A percentile compares a stretch with the other conserved stretches of the same genome.
phyloP scores from a whole-genome alignment of 2,329 filamentous ascomycete species.

The Stagonosporopsis rhizophila region DNA sequence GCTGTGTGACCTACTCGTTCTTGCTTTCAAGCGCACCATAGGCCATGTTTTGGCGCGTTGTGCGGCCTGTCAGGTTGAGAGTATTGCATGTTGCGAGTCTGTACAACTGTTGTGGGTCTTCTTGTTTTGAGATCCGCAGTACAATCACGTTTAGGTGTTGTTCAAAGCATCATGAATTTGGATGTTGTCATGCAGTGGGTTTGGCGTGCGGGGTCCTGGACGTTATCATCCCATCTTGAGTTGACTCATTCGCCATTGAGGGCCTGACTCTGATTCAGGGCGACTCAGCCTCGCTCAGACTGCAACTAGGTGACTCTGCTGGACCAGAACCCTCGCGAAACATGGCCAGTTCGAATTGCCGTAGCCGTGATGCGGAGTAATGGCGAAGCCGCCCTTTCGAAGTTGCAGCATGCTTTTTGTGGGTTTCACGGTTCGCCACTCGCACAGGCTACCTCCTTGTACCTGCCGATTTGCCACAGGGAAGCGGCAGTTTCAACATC shows the following conservation, averaged over 20 bases:
- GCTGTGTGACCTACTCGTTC: neutral
- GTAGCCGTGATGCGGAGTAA: neutral
- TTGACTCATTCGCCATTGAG: conserved; percentile 3
- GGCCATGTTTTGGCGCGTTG: neutral
- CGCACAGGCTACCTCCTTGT: no score
- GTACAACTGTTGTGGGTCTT: neutral
- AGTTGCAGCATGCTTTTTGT: neutral
- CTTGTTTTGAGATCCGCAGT: neutral
- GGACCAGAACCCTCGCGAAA: neutral
- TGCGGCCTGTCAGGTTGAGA: neutral
- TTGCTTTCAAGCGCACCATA: neutral
- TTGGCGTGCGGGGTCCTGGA: neutral
- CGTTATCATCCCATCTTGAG: neutral
- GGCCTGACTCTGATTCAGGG: neutral
- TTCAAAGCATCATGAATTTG: neutral
- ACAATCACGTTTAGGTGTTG: neutral
- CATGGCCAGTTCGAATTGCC: neutral
- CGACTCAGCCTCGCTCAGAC: neutral
- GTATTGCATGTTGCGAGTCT: neutral
- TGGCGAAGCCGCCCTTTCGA: neutral
- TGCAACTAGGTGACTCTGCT: neutral
- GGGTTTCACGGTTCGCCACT: neutral
- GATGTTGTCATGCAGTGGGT: neutral
- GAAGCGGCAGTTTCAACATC: neutral
- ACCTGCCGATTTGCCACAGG: neutral